Evolutionary conservation across 139 green algal genomes (phyloP).

Genomic region (Desmodesmus armatus): DNA sequence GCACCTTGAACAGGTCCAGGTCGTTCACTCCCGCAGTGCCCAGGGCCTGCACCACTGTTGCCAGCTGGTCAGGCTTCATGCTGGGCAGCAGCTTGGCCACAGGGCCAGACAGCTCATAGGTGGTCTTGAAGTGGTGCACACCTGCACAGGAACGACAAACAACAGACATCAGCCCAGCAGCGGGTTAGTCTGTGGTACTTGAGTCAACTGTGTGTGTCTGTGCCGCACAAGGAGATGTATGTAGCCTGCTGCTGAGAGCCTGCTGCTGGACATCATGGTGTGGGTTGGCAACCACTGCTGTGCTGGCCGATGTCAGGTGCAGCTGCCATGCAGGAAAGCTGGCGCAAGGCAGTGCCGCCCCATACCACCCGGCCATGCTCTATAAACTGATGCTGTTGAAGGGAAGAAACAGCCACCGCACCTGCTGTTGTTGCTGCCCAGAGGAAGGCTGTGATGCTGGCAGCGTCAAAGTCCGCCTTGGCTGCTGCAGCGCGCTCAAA

Average conservation of each 20-base stretch:
- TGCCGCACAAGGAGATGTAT: no score
- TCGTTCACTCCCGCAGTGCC: conserved; percentile 57
- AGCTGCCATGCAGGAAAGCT: neutral
- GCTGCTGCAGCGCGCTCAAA: conserved; percentile 55
- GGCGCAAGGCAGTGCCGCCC: no score
- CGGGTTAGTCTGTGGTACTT: neutral
- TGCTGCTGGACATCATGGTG: no score
- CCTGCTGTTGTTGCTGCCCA: conserved; percentile 64
- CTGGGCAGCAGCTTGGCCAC: conserved; percentile 50
- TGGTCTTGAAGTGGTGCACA: conserved; percentile 59
- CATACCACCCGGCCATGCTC: no score
- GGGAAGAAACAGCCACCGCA: neutral
- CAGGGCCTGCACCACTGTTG: conserved; percentile 60
- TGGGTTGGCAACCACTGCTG: no score
- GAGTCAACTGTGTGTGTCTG: no score
- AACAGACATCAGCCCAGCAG: neutral
- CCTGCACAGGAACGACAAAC: neutral
- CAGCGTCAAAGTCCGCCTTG: conserved; percentile 54
- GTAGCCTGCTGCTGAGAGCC: no score
- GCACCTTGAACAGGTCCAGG: conserved; percentile 46
- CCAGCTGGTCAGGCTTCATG: conserved; percentile 58
- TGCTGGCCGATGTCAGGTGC: neutral
- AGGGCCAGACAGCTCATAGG: conserved; percentile 55
- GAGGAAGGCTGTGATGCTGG: conserved; percentile 56
- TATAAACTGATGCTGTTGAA: neutral